Percentiles rank a stretch among this genome's conserved stretches.
Evolutionary conservation across 2,329 filamentous ascomycete species (phyloP).

Genomic region (Pseudogymnoascus sp.): DNA sequence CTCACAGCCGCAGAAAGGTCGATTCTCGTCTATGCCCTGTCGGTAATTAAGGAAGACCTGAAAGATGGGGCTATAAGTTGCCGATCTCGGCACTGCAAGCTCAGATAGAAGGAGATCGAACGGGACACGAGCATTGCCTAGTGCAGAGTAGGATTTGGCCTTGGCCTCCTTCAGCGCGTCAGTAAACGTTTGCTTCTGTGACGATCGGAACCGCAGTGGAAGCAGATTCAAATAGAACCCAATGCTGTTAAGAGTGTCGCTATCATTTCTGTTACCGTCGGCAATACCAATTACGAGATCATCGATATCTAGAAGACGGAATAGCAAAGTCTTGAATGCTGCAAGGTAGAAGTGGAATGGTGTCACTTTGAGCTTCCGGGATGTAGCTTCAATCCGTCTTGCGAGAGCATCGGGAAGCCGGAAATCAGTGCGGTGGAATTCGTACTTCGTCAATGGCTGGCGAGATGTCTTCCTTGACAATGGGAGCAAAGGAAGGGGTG

Average conservation of each 20-base stretch:
- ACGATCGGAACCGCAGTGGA: slow-evolving; percentile 14
- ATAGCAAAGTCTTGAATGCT: slow-evolving; percentile 31
- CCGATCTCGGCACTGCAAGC: slow-evolving; percentile 34
- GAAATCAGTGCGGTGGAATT: not conserved
- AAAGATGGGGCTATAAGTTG: slow-evolving; percentile 38
- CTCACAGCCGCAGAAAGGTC: slow-evolving; percentile 21
- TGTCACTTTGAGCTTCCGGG: slow-evolving; percentile 19
- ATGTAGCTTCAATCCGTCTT: not conserved
- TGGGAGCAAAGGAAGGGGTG: not conserved
- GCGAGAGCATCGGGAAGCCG: not conserved
- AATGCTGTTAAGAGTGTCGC: slow-evolving; percentile 20
- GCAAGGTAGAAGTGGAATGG: slow-evolving; percentile 40
- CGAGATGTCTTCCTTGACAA: not conserved
- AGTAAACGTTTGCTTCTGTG: slow-evolving; percentile 18
- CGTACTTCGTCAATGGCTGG: not conserved
- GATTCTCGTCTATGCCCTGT: slow-evolving; percentile 24
- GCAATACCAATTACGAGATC: slow-evolving; percentile 40
- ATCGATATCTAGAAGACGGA: slow-evolving; percentile 27
- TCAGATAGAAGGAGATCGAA: slow-evolving; percentile 41
- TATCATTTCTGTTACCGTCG: slow-evolving; percentile 34
- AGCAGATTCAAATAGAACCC: slow-evolving; percentile 18
- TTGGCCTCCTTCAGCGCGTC: slow-evolving; percentile 19
- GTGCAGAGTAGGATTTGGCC: slow-evolving; percentile 28
- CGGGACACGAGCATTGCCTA: slow-evolving; percentile 38
- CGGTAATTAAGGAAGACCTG: slow-evolving; percentile 39